phyloP scores from a whole-genome alignment of 768 basidiomycete genomes.

The Lyophyllum shimeji region DNA sequence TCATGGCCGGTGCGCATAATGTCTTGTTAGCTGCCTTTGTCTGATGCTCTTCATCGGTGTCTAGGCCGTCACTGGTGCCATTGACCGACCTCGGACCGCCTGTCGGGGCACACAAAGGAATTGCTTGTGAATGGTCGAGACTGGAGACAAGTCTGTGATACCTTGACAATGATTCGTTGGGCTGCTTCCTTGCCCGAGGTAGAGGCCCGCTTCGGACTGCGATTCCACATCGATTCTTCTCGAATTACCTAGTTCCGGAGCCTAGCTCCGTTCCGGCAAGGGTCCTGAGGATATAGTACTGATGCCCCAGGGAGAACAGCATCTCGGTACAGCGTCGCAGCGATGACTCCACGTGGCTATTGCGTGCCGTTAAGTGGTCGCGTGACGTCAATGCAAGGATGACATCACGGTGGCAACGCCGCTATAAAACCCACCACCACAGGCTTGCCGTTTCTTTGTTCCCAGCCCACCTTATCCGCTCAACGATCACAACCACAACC shows the following conservation, averaged over 20 bases:
- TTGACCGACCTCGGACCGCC: constrained; percentile 26
- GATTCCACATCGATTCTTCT: no score
- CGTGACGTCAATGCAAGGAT: constrained; percentile 26
- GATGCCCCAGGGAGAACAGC: neutral
- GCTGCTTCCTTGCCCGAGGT: no score
- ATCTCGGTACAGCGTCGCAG: neutral
- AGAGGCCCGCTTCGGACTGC: no score
- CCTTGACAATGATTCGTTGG: neutral
- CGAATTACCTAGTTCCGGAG: no score
- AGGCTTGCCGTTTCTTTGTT: neutral
- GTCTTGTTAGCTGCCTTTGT: constrained; percentile 2
- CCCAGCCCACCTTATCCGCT: constrained; percentile 2
- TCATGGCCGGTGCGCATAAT: constrained; percentile 71
- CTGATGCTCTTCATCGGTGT: neutral
- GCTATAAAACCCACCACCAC: constrained; percentile 15
- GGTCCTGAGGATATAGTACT: neutral
- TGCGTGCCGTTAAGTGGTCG: constrained; percentile 14
- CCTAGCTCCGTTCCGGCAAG: neutral
- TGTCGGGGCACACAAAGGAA: neutral
- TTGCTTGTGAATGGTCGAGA: constrained; percentile 11
- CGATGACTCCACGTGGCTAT: constrained; percentile 7
- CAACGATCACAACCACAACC: constrained; percentile 14
- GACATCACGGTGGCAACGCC: constrained; percentile 22
- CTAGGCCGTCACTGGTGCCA: constrained; percentile 42
- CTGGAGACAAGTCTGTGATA: constrained; percentile 8